Percentiles rank a stretch among this genome's conserved stretches.
These are phyloP conservation scores for Boletus patriciae DNA, from an alignment of 768 basidiomycete species.

Conservation along the genomic window DNA sequence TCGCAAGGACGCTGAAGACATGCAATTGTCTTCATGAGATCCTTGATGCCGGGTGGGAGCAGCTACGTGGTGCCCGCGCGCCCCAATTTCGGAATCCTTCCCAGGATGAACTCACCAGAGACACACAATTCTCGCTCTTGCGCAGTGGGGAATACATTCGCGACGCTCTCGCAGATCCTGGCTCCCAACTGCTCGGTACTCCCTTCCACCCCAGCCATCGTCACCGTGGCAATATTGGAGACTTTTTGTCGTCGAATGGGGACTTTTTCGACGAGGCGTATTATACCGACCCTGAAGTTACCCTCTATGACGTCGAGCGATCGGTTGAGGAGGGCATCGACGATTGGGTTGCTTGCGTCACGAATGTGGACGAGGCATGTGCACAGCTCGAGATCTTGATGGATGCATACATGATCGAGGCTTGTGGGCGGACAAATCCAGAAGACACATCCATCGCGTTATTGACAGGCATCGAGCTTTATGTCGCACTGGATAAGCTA, in stretches of 20 bases:
- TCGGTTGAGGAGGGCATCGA: conserved; percentile 33
- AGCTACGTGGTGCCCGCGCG: neutral
- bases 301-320: conserved; percentile 40
- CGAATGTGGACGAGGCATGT: conserved; percentile 4
- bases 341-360: conserved; percentile 30
- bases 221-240: conserved; percentile 6
- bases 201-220: conserved; percentile 2
- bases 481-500: no score
- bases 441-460: conserved; percentile 42
- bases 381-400: conserved; percentile 19
- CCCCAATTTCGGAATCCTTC: neutral
- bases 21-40: neutral
- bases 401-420: conserved; percentile 26
- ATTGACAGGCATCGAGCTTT: conserved; percentile 35
- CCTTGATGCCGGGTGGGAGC: neutral
- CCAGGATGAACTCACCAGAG: neutral
- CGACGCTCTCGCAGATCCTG: neutral
- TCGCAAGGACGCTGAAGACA: neutral
- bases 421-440: conserved; percentile 24
- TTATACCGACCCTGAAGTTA: conserved; percentile 7
- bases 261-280: conserved; percentile 7
- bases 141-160: neutral
- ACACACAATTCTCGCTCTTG: neutral
- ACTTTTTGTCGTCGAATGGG: conserved; percentile 18
- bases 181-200: neutral